These are phyloP conservation scores for Colletotrichum navitas DNA, from an alignment of 2,329 filamentous ascomycete genomes.

Conservation along the genomic window DNA sequence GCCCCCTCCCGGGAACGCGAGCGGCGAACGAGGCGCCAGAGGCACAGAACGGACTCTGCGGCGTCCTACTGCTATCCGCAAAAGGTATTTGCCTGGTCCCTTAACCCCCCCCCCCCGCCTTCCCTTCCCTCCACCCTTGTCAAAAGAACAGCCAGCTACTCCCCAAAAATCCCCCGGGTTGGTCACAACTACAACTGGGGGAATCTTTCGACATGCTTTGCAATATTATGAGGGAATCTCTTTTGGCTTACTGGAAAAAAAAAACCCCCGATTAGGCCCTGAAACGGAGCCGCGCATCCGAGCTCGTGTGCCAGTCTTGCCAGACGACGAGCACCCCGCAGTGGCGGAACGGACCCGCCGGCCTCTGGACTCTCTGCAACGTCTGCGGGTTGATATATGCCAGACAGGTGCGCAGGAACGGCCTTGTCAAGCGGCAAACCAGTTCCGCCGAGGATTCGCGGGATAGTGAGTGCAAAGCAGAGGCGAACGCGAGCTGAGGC, in stretches of 20 bases:
- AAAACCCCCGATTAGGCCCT: neutral
- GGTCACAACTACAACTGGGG: too few relatives aligned
- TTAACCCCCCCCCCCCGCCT: too few relatives aligned
- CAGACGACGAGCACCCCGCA: neutral
- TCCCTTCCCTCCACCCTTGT: too few relatives aligned
- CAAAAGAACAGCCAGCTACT: neutral
- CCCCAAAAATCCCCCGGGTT: too few relatives aligned
- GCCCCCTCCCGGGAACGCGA: neutral
- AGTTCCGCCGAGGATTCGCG: neutral
- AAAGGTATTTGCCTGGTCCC: neutral
- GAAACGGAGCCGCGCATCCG: neutral
- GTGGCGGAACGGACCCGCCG: slow-evolving; percentile 2
- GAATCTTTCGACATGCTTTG: too few relatives aligned
- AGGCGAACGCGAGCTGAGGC: neutral
- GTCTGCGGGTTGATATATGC: slow-evolving; percentile 4
- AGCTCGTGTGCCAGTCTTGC: neutral
- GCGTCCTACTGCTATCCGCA: neutral
- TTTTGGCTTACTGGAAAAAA: too few relatives aligned
- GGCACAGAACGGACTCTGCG: neutral
- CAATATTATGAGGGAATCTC: too few relatives aligned
- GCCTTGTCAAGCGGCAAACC: neutral
- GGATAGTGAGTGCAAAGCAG: neutral
- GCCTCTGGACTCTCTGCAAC: slow-evolving; percentile 6
- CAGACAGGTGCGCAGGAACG: neutral
- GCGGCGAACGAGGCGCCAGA: neutral